These are phyloP conservation scores for Trametes maxima DNA, from an alignment of 768 basidiomycete genomes.

Conservation along the genomic window DNA sequence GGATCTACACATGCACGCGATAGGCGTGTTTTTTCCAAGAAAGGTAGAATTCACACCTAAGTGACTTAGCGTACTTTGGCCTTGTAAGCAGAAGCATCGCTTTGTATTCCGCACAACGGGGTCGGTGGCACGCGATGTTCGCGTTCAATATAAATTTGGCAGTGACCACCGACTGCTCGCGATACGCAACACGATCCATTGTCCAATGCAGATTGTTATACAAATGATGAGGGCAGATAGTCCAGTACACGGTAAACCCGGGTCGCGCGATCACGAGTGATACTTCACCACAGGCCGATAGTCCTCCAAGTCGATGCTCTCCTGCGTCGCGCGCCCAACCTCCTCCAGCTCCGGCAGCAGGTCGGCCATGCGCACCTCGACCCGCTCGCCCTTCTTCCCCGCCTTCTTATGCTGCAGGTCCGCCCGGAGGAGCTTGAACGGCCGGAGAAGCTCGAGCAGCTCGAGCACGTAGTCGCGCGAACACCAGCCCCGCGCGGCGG, in stretches of 20 bases:
- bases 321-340: constrained; percentile 22
- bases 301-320: constrained; percentile 21
- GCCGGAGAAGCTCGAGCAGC: constrained; percentile 20
- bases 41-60: too few relatives aligned
- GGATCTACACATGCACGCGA: too few relatives aligned
- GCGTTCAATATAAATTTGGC: too few relatives aligned
- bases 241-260: background rate
- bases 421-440: constrained; percentile 20
- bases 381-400: background rate
- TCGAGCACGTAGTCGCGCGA: constrained; percentile 26
- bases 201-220: background rate
- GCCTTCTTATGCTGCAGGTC: constrained; percentile 15
- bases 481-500: constrained; percentile 11
- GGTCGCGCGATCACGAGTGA: background rate
- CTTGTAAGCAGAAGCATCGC: too few relatives aligned
- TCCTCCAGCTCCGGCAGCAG: constrained; percentile 17
- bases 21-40: too few relatives aligned
- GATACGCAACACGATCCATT: too few relatives aligned
- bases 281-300: constrained; percentile 20
- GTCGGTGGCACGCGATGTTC: too few relatives aligned
- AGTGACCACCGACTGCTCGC: too few relatives aligned
- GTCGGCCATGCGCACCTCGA: constrained; percentile 12
- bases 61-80: too few relatives aligned
- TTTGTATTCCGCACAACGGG: too few relatives aligned
- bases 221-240: background rate